These are phyloP conservation scores for Aquilaria sinensis DNA, from an alignment of 345 rosid genomes.

Conservation along the genomic window DNA sequence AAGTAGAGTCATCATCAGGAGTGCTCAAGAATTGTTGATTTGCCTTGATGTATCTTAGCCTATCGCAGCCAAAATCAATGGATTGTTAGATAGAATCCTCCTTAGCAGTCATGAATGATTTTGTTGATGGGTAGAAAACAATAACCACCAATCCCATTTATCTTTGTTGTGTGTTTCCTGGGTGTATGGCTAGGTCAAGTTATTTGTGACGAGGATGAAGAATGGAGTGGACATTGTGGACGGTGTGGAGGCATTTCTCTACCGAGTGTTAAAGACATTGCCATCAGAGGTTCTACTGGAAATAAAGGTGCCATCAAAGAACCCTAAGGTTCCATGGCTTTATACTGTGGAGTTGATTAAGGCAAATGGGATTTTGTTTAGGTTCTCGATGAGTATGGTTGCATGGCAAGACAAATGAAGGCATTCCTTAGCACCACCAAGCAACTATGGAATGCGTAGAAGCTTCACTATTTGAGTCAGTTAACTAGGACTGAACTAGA, in stretches of 20 bases:
- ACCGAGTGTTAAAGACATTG: conserved; percentile 58
- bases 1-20: no score
- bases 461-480: conserved; percentile 15
- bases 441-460: conserved; percentile 55
- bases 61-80: no score
- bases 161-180: conserved; percentile 55
- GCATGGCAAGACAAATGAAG: conserved; percentile 82
- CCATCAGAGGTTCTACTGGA: conserved; percentile 38
- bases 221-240: conserved; percentile 52
- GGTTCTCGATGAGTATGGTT: conserved; percentile 72
- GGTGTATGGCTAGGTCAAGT: conserved; percentile 71
- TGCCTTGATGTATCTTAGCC: fast-evolving
- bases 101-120: no score
- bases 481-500: no score
- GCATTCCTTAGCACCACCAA: conserved; percentile 66
- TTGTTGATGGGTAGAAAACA: no score
- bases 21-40: no score
- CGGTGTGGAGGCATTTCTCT: conserved; percentile 50
- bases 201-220: conserved; percentile 59
- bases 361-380: conserved; percentile 64
- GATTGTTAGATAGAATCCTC: no score
- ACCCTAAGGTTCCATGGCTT: conserved; percentile 40
- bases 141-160: background rate
- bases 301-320: conserved; percentile 52
- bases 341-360: conserved; percentile 38